Evolutionary conservation across 2,329 filamentous ascomycete genomes (phyloP), one percentile per base, ranked within the genome.

Genomic region (Venturia carpophila): DNA sequence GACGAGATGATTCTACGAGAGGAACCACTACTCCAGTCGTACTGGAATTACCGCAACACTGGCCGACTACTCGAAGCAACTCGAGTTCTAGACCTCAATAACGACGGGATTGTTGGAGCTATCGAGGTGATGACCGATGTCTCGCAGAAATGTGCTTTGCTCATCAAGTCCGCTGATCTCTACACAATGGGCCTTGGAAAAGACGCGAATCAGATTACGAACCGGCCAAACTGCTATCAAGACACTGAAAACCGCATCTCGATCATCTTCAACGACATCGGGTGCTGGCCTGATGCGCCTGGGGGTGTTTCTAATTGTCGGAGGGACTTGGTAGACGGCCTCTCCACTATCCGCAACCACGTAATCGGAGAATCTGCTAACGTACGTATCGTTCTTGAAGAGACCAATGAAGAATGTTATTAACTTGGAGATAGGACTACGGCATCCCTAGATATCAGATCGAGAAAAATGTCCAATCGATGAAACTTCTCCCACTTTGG

Each of bases 261-360:
- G 41, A 80, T 83, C 63, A 78, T 83, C 67, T 81, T 82, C 63
- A 75, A 77, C 24, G 81, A 83, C 68, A 82, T 77, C 27, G 81
- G 81, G 15, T 82, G 80, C 67, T 82, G 80, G 80, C 80, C 80
- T 1, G 79, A 81, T 66, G 79, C 79, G 66, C 80, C 80, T 42
- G 82, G 82, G 66, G 82, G 82, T 68, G 82, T 84, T 17, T 83
- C 81, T 45, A 81, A 81, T 65, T 84, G 82, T 72, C 75, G 82
- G 49, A 76, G 82, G 55, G 82, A 84, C 69, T 76, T 84, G 70
- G 80, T 84, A 70, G 82, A 84, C 68, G 79, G 79, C 17, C 78
- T 82, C 67, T 75, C 75, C 55, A 82, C 80, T 0, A 81, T 84
- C 68, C 79, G 80, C 65, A 82, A 81, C 74, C 81, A 84, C 68